Percentiles rank a stretch among this genome's conserved stretches.
Evolutionary conservation across 352 stramenopile genomes (phyloP).

Genomic region (Phytophthora cactorum): DNA sequence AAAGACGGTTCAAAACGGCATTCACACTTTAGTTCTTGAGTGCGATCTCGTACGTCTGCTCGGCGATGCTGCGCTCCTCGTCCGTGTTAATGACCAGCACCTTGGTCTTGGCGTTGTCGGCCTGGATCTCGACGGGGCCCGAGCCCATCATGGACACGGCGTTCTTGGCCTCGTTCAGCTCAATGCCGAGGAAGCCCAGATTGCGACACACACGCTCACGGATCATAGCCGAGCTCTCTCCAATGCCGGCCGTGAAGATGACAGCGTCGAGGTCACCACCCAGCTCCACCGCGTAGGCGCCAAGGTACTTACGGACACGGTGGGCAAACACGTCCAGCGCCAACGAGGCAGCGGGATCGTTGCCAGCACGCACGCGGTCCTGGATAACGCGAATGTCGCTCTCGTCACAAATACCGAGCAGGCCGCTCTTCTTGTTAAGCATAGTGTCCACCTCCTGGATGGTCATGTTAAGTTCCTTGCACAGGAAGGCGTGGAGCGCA

Average conservation of each 20-base stretch:
- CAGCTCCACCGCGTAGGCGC: constrained; percentile 79
- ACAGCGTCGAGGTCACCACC: constrained; percentile 77
- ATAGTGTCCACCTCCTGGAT: constrained; percentile 82
- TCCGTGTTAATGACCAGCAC: constrained; percentile 91
- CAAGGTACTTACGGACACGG: constrained; percentile 89
- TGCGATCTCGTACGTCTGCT: constrained; percentile 77
- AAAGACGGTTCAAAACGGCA: not conserved
- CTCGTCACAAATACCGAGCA: constrained; percentile 82
- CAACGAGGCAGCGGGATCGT: constrained; percentile 65
- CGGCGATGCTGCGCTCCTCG: constrained; percentile 91
- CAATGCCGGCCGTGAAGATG: constrained; percentile 91
- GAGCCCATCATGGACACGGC: constrained; percentile 61
- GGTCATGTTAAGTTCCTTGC: constrained; percentile 69
- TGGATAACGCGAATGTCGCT: constrained; percentile 87
- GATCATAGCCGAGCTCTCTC: constrained; percentile 85
- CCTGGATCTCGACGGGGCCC: constrained; percentile 69
- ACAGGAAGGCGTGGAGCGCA: constrained; percentile 80
- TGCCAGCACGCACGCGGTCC: constrained; percentile 52
- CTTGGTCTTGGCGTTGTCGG: constrained; percentile 53
- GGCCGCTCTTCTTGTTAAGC: constrained; percentile 91
- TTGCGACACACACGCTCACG: constrained; percentile 70
- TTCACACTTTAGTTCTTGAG: constrained; percentile 42
- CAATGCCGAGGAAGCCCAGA: constrained; percentile 72
- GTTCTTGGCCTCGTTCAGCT: constrained; percentile 80
- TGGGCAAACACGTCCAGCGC: constrained; percentile 88